These are phyloP conservation scores for Cadophora gregata DNA, from an alignment of 2,329 filamentous ascomycete genomes.

Conservation along the genomic window DNA sequence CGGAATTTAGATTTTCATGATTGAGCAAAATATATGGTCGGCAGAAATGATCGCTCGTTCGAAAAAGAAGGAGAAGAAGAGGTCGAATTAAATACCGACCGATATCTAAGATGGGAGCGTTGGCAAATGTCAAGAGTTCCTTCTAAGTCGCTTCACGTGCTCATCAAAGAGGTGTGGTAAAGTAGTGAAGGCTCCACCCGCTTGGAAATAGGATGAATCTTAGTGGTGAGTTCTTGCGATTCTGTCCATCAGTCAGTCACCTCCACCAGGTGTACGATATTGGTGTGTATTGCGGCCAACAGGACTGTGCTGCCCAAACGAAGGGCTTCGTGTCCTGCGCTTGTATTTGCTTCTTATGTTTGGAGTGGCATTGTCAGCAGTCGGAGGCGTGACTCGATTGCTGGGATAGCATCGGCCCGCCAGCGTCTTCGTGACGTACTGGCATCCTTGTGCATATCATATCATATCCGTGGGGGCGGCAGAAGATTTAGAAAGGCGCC, in stretches of 20 bases:
- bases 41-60: not conserved
- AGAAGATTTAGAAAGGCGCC: not conserved
- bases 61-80: not conserved
- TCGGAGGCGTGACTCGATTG: constrained; percentile 2
- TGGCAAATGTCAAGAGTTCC: constrained; percentile 1
- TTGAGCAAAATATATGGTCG: not conserved
- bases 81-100: not conserved
- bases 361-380: not conserved
- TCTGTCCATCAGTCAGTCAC: not conserved
- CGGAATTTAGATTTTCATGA: constrained; percentile 24
- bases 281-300: not conserved
- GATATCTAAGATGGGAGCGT: not conserved
- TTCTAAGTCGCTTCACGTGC: constrained; percentile 14
- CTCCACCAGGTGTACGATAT: constrained; percentile 1
- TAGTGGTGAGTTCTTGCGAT: constrained; percentile 4
- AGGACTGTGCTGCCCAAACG: not conserved
- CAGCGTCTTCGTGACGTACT: constrained; percentile 7
- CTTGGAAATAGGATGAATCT: constrained; percentile 10
- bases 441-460: not conserved
- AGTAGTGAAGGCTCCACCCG: constrained; percentile 10
- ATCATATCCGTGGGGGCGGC: constrained; percentile 2
- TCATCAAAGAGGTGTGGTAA: constrained; percentile 3
- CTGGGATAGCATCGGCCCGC: constrained; percentile 9
- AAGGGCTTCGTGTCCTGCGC: not conserved
- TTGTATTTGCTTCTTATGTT: constrained; percentile 5